Base-by-base conservation (phyloP, 441 rosid genomes). In the Arabidopsis hybrid region DNA sequence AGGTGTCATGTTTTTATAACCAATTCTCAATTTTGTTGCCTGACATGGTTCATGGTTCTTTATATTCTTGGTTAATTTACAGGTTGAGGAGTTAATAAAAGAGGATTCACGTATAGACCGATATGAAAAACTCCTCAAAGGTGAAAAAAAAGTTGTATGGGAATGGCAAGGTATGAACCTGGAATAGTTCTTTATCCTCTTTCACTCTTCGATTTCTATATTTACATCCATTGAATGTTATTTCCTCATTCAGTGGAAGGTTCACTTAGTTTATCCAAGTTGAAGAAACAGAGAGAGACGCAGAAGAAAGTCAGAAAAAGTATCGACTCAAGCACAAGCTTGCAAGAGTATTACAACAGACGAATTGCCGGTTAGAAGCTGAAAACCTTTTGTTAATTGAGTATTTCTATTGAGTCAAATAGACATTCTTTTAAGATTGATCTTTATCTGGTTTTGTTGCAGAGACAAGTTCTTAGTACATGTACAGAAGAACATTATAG, bases 81-180 rank as follows among this genome's bases (percentile, higher is more conserved):
- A 92, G 99, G 94, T 94, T 73, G 97, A 90, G 83, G 89, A 88
- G 81, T 76, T 92, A 65, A 82, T 89, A 66, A 90, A 83, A 71
- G 97, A 92, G 79, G 99, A 94, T 81, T 89, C 99, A 65, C 92
- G 97, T 72, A 84, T 92, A 61, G 97, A 94, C 81, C 87, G 72
- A 43, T 90, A 90, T 72, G 94, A 92, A 7, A 90, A 89, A 83
- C 65, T 94, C 39, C 82, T 94, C 65, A 94, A 87, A 82, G 97
- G 99, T 61, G 99, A 94, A 80, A 86, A 93, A 51, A 94, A 84
- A 79, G 97, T 89, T 63, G 97, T 94, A 52, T 94, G 97, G 99
- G 97, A 94, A 79, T 94, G 97, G 99, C 97, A 94, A 88, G 97
- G 99, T 94, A 82, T 46, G 57, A 46, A 11, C 31, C 46, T 53